Base-by-base conservation (phyloP, 345 rosid genomes). In the Lepidium sativum region DNA sequence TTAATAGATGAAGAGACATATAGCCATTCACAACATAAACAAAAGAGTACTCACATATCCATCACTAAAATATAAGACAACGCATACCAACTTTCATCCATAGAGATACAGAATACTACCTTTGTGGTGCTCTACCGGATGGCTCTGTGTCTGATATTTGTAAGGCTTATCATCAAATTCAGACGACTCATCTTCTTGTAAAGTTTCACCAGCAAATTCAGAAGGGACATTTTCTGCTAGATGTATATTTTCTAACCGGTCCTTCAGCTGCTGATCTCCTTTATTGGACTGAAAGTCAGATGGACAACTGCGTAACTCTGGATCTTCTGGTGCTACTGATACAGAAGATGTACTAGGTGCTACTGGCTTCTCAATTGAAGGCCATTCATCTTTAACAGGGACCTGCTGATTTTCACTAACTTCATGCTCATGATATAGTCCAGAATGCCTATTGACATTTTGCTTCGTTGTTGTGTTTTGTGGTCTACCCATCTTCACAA, bases 401-500 rank as follows among this genome's bases (percentile, higher is more conserved):
- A 53, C 71, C 70, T 79, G 77, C 43, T 80, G 86, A 66, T 70
- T 74, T 23, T 77, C 69, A 60, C 45, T 72, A 43, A 68, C 49
- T 65, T 70, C 82, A 42, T 71, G 77, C 27, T 83, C 90, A 25
- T 55, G 35, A 60, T 65, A 69, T 37, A 68, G 56, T 20, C 77
- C 88, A 67, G 82, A 54, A 17, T 15, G 50, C 56, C 43, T 51
- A 43, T 42, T 47, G 57, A 51, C 67, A 72, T 58, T 65, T 44
- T 42, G 50, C 16, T 71, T 57, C 4, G 17, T 43, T 34, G 78
- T 65, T 81, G 83, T 88, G 72, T 69, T 78, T 37, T 82, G 89
- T 17, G 96, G 96, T 84, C 81, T 81, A 65, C 99, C 97, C 99
- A 82, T 86, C 83, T 88, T 94, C 73, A 94, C 99, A 73, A 94